Evolutionary conservation across 2,329 filamentous ascomycete species (phyloP).

Genomic region (Celoporthe dispersa): DNA sequence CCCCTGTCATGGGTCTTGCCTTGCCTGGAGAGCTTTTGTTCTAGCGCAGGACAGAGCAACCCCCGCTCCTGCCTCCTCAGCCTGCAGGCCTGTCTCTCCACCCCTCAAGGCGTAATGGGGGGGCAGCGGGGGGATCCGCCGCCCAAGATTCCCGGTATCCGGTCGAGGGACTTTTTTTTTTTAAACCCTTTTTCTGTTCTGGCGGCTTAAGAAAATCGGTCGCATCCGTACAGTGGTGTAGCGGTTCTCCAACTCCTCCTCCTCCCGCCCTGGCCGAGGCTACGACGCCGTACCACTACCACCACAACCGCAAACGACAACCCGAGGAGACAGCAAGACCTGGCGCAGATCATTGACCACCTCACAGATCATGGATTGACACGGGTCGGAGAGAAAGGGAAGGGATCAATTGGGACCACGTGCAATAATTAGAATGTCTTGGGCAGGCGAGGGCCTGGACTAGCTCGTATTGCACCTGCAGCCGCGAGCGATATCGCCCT

Average conservation of each 20-base stretch:
- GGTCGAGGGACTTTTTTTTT: neutral
- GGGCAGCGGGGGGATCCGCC: neutral
- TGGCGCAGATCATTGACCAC: neutral
- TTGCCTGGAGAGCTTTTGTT: neutral
- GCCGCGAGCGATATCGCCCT: slow-evolving; percentile 1
- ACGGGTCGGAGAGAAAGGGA: neutral
- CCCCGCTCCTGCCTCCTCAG: neutral
- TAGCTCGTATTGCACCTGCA: neutral
- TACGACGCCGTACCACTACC: neutral
- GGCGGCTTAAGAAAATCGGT: slow-evolving; percentile 4
- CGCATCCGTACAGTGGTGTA: neutral
- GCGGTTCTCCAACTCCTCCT: neutral
- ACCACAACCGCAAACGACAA: neutral
- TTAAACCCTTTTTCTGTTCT: no score
- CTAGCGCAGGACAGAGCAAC: neutral
- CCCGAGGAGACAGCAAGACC: neutral
- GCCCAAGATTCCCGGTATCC: neutral
- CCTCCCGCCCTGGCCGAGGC: neutral
- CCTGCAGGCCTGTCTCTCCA: neutral
- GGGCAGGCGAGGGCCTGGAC: neutral
- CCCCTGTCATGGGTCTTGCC: neutral
- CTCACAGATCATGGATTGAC: neutral
- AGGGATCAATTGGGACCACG: slow-evolving; percentile 2
- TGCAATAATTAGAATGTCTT: neutral
- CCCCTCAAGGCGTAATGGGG: neutral